These are phyloP conservation scores for Aureobasidium sp. DNA, from an alignment of 2,329 filamentous ascomycete species.

Conservation along the genomic window DNA sequence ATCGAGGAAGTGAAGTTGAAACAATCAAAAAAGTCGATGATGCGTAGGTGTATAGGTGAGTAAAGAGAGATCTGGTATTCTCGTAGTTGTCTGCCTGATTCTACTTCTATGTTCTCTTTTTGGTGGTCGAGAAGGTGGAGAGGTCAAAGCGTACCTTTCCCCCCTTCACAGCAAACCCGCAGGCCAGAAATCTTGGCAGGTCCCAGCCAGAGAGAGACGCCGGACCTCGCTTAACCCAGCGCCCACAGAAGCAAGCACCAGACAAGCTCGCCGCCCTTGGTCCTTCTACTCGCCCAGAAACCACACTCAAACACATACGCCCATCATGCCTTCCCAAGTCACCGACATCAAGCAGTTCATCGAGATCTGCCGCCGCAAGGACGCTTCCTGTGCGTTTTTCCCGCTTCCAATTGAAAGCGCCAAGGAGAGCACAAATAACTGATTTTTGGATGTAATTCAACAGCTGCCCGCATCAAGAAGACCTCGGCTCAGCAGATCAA, in stretches of 20 bases:
- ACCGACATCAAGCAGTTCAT: constrained; percentile 99
- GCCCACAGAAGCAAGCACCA: background rate
- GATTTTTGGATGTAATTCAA: background rate
- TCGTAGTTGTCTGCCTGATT: background rate
- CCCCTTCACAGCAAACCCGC: background rate
- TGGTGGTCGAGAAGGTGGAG: background rate
- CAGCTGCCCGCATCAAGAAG: constrained; percentile 64
- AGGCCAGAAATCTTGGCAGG: constrained; percentile 3
- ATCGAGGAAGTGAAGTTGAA: background rate
- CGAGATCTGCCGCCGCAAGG: constrained; percentile 99
- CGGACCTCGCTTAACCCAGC: background rate
- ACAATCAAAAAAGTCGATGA: no score
- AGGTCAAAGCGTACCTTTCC: background rate
- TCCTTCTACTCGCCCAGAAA: background rate
- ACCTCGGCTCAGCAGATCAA: constrained; percentile 90
- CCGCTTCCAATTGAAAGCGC: background rate
- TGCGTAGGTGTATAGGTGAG: background rate
- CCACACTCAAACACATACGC: constrained; percentile 25
- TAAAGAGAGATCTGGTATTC: background rate
- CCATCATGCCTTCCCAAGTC: constrained; percentile 97
- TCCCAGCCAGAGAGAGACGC: background rate
- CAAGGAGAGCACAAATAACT: background rate
- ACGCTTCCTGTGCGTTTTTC: constrained; percentile 85
- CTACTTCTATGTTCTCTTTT: background rate
- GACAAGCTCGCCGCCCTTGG: no score